Percentiles rank a stretch among this genome's conserved stretches.
These are phyloP conservation scores for Eimeria acervulina DNA, from an alignment of 169 alveolate genomes.

Conservation along the genomic window DNA sequence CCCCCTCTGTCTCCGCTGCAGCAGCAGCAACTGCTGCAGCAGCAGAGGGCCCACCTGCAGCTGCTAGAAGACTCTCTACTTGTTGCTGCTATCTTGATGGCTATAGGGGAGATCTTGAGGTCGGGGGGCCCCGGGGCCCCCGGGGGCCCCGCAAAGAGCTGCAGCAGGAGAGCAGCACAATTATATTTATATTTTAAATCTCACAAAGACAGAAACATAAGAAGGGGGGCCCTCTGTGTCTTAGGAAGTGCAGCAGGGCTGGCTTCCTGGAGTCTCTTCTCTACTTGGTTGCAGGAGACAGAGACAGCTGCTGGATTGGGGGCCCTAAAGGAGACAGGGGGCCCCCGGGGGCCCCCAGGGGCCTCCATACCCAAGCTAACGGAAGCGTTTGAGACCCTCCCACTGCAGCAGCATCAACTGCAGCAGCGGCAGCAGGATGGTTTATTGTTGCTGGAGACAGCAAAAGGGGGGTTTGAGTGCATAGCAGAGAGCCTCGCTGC, in stretches of 20 bases:
- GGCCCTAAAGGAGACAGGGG: background rate
- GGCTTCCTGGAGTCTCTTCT: background rate
- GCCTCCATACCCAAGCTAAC: background rate
- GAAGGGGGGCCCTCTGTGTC: slow-evolving; percentile 50
- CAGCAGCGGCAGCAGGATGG: slow-evolving; percentile 40
- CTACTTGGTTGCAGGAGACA: slow-evolving; percentile 3
- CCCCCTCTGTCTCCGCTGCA: background rate
- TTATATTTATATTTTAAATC: background rate
- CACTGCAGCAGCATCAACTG: slow-evolving; percentile 9
- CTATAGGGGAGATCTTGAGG: slow-evolving; percentile 1
- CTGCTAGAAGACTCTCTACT: background rate
- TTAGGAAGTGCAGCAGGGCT: background rate
- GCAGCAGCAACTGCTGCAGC: slow-evolving; percentile 44
- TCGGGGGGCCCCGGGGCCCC: slow-evolving; percentile 52
- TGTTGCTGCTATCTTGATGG: slow-evolving; percentile 4
- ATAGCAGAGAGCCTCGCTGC: background rate
- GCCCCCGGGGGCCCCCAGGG: background rate
- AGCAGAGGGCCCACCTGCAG: slow-evolving; percentile 34
- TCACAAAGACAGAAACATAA: background rate
- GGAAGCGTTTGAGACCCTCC: background rate
- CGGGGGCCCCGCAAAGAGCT: slow-evolving; percentile 29
- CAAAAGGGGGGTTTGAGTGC: slow-evolving; percentile 3
- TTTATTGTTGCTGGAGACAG: background rate
- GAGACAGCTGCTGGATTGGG: background rate
- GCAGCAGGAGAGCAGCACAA: background rate